phyloP scores from a whole-genome alignment of 1,284 basidiomycete genomes.

The Ganoderma lucidum region DNA sequence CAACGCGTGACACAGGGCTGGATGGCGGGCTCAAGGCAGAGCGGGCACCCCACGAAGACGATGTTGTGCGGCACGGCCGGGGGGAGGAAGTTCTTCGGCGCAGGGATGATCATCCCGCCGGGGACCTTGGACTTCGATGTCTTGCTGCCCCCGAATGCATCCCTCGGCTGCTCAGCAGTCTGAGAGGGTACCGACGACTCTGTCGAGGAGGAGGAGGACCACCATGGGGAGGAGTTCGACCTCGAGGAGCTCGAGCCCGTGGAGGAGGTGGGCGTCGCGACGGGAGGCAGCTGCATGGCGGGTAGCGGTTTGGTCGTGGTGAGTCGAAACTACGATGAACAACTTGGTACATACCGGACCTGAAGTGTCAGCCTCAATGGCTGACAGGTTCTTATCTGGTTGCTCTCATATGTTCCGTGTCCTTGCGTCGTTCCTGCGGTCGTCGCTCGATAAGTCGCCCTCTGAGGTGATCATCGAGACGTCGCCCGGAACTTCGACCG shows the following conservation, averaged over 20 bases:
- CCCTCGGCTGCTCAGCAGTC: neutral
- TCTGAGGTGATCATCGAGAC: constrained; percentile 11
- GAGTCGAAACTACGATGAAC: neutral
- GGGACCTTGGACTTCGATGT: neutral
- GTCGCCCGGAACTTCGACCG: constrained; percentile 25
- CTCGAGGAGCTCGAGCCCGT: constrained; percentile 4
- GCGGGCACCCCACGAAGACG: constrained; percentile 34
- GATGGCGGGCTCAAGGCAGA: constrained; percentile 39
- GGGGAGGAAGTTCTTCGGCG: constrained; percentile 4
- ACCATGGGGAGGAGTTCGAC: constrained; percentile 6
- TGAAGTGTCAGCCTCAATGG: constrained; percentile 6
- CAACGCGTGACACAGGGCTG: constrained; percentile 37
- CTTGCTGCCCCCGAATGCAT: neutral
- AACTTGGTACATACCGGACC: neutral
- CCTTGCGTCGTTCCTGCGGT: constrained; percentile 28
- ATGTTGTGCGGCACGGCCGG: constrained; percentile 14
- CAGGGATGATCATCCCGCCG: neutral
- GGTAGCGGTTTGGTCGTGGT: neutral
- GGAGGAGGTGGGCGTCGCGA: neutral
- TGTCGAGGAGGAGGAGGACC: constrained; percentile 9
- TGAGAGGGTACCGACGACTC: neutral
- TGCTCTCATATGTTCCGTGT: neutral
- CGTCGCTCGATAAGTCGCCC: constrained; percentile 38
- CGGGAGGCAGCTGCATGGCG: neutral
- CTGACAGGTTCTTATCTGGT: neutral